These are phyloP conservation scores for Yamadazyma mexicana DNA, from an alignment of 1,139 yeast species.

Conservation along the genomic window DNA sequence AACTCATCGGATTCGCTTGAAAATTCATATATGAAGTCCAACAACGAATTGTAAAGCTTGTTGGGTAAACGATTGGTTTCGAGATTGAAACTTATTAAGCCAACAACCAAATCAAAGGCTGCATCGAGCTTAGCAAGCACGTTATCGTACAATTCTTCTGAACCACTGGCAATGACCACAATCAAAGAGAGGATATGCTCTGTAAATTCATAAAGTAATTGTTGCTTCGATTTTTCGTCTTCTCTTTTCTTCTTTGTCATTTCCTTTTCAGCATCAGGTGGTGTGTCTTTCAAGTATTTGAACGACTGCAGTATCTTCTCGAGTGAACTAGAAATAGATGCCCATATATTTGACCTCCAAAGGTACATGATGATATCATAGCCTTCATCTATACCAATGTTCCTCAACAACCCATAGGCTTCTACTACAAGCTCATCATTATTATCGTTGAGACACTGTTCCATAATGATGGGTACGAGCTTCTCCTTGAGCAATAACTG, in stretches of 20 bases:
- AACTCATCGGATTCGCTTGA: constrained; percentile 65
- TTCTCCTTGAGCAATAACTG: constrained; percentile 66
- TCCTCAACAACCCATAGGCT: constrained; percentile 77
- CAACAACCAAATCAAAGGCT: constrained; percentile 40
- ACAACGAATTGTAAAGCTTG: constrained; percentile 50
- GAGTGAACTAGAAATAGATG: constrained; percentile 51
- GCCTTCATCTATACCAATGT: constrained; percentile 85
- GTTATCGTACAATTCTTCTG: constrained; percentile 58
- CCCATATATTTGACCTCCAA: constrained; percentile 81
- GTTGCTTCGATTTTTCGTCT: constrained; percentile 43
- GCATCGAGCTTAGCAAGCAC: constrained; percentile 47
- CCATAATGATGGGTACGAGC: constrained; percentile 61
- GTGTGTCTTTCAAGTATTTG: constrained; percentile 32
- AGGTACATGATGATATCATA: constrained; percentile 72
- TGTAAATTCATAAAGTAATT: constrained; percentile 59
- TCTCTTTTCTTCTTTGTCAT: constrained; percentile 19
- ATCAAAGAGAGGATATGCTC: constrained; percentile 75
- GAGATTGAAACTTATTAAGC: constrained; percentile 37
- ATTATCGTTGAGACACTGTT: constrained; percentile 63
- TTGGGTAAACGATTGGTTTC: constrained; percentile 30
- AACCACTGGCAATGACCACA: constrained; percentile 65
- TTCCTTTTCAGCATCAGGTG: constrained; percentile 18
- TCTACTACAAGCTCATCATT: constrained; percentile 78
- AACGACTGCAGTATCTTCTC: constrained; percentile 51
- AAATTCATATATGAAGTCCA: constrained; percentile 67